phyloP scores from a whole-genome alignment of 495 filamentous ascomycete genomes.

The Lichina pygmaea region DNA sequence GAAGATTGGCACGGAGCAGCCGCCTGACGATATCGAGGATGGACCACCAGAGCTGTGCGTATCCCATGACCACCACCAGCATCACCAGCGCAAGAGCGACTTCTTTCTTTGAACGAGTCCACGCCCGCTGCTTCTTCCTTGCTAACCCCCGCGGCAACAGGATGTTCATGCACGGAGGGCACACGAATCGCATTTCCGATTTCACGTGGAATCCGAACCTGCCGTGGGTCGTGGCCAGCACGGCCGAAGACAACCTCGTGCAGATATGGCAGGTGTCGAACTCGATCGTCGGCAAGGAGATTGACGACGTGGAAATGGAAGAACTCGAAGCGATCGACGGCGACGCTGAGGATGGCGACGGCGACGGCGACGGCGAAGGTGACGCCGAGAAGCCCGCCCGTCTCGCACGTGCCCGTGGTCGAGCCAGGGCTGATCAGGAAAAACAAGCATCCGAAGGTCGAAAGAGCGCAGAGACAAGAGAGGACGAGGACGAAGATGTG shows the following conservation, averaged over 20 bases:
- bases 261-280: slow-evolving; percentile 93
- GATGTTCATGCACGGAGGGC: slow-evolving; percentile 95
- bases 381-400: no score
- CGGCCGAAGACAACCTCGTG: slow-evolving; percentile 88
- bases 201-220: slow-evolving; percentile 95
- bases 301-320: slow-evolving; percentile 49
- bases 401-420: no score
- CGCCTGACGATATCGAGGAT: slow-evolving; percentile 85
- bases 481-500: no score
- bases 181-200: slow-evolving; percentile 86
- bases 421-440: no score
- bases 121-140: no score
- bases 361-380: no score
- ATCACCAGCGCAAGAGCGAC: no score
- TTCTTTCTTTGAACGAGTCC: no score
- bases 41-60: slow-evolving; percentile 84
- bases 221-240: slow-evolving; percentile 81
- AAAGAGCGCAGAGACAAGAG: no score
- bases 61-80: not conserved
- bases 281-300: slow-evolving; percentile 60
- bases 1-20: slow-evolving; percentile 77
- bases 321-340: slow-evolving; percentile 28
- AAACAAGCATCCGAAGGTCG: no score
- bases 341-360: slow-evolving; percentile 5
- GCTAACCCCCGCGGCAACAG: slow-evolving; percentile 11